A percentile compares a stretch with the other conserved stretches of the same genome.
Conservation (phyloP, 1,284 basidiomycete species). For the Ceratobasidium sp. region DNA sequence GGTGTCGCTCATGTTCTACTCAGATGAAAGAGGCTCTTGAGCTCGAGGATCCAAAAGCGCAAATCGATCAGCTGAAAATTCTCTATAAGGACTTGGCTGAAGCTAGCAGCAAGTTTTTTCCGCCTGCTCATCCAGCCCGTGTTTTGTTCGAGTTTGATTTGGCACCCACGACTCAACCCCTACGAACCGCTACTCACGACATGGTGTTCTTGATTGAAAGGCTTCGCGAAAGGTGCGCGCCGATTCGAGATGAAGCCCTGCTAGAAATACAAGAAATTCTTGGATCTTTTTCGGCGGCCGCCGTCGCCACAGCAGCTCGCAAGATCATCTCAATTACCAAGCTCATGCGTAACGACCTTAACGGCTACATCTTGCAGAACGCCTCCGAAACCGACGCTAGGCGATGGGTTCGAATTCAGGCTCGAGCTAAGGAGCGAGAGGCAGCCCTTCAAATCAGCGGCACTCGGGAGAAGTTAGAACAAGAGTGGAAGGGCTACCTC, state of each 20-base stretch:
- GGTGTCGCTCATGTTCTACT: neutral
- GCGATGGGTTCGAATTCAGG: neutral
- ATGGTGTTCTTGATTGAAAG: neutral
- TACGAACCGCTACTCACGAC: neutral
- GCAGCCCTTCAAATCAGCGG: neutral
- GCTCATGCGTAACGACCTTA: slow-evolving; percentile 12
- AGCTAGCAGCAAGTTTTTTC: slow-evolving; percentile 15
- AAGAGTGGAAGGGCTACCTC: neutral
- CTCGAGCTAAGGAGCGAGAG: slow-evolving; percentile 11
- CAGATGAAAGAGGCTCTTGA: slow-evolving; percentile 10
- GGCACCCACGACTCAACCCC: neutral
- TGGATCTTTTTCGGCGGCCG: neutral
- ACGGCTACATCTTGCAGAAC: slow-evolving; percentile 4
- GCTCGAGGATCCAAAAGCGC: neutral
- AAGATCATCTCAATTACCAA: neutral
- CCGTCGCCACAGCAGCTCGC: neutral
- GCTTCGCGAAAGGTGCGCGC: slow-evolving; percentile 8
- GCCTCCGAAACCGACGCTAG: slow-evolving; percentile 9
- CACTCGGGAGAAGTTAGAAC: neutral
- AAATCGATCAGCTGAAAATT: slow-evolving; percentile 11
- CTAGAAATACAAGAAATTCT: neutral
- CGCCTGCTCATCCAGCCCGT: neutral
- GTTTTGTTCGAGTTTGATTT: slow-evolving; percentile 5
- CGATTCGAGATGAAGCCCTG: slow-evolving; percentile 1
- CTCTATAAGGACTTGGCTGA: slow-evolving; percentile 6